Evolutionary conservation across 352 stramenopile genomes (phyloP), one percentile per base, ranked within the genome.

Genomic region (Globisporangium radiosum): DNA sequence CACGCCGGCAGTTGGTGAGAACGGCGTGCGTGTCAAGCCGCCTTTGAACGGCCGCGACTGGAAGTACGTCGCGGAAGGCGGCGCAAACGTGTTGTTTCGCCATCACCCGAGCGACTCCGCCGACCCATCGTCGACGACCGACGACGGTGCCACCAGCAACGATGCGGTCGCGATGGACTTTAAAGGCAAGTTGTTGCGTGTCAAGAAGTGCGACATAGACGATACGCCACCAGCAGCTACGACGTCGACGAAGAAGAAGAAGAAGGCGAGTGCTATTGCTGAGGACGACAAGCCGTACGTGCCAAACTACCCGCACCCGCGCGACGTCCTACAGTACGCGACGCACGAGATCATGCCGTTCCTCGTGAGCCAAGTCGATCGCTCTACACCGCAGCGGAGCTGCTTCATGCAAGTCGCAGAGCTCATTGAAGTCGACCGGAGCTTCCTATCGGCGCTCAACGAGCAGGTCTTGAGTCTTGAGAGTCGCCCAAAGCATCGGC

Each of bases 11-110:
- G 17, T 17, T 4, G 50, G 50, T 44, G 43, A 43, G 25, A 64
- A 53, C 1, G 45, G 36, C 14, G 52, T 56, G 15, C 62, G 61
- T 14, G 56, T 75, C 11, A 67, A 56, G 17, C 59, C 45, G 38
- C 47, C 54, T 0, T 68, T 91, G 25, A 54, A 59, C 7, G 78
- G 76, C 10, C 62, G 60, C 48, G 85, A 95, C 62, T 95, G 87
- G 87, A 90, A 87, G 59, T 95, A 95, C 68, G 80, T 94, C 48
- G 82, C 81, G 7, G 87, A 95, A 55, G 87, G 87, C 40, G 87
- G 83, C 58, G 85, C 87, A 10, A 95, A 95, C 69, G 80, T 95
- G 42, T 64, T 93, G 10, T 92, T 92, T 63, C 83, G 85, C 9
- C 85, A 94, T 63, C 70, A 82, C 33, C 77, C 77, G 43, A 33